Base-by-base conservation (phyloP, 306 rosid species). In the Psophocarpus tetragonolobus region DNA sequence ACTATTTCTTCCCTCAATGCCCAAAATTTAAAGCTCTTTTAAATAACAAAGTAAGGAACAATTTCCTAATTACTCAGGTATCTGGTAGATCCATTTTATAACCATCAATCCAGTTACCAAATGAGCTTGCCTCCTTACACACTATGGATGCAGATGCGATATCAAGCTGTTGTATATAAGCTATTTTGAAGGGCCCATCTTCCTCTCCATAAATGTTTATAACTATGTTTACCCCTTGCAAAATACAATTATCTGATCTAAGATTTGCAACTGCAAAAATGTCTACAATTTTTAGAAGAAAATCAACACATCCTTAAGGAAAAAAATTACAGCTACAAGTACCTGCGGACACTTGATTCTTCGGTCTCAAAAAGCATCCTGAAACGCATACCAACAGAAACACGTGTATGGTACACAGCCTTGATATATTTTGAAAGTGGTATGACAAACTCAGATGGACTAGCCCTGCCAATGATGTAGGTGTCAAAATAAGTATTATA, bases 291-390 rank as follows among this genome's bases (percentile, higher is more conserved):
- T 53, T 9, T 9, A 53, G 30, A 21, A 21, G 10, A 4, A 9
- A 53, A 9, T 8, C 15, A 53, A 21, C 12, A 53, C 10, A 51
- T 3, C 33, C 39, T 41, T 47, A 38, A 17, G 5, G 71, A 53
- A 75, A 69, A 1, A 35, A 20, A 50, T 74, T 45, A 42, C 13
- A 45, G 12, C 60, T 15, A 79, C 74, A 67, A 18, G 23, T 90
- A 90, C 97, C 97, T 85, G 76, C 97, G 91, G 70, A 92, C 96
- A 64, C 97, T 90, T 6, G 97, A 92, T 81, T 92, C 96, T 82
- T 92, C 96, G 26, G 97, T 92, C 86, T 92, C 96, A 71, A 90
- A 92, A 73, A 90, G 94, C 97, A 92, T 92, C 83, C 96, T 87
- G 47, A 92, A 92, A 17, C 96, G 97, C 97, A 92, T 88, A 70